Evolutionary conservation across 78 protist genomes (phyloP).

Genomic region (Dictyostelium intermedium): DNA sequence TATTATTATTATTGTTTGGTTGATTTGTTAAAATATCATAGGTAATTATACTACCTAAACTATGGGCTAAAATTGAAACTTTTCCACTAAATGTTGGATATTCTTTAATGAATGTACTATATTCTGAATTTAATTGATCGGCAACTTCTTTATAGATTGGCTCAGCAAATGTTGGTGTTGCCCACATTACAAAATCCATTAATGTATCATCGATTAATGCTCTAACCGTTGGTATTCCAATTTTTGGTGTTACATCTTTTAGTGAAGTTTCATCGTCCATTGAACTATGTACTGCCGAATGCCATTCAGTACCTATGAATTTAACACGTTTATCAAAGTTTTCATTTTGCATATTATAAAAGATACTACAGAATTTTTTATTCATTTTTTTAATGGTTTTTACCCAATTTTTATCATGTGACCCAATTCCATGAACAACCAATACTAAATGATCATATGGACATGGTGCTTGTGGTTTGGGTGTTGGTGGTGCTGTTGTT

Average conservation of each 20-base stretch:
- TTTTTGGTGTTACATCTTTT: conserved; percentile 45
- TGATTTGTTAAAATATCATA: conserved; percentile 45
- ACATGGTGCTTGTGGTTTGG: not conserved
- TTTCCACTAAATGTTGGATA: conserved; percentile 55
- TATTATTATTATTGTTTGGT: not conserved
- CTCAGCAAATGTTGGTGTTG: conserved; percentile 48
- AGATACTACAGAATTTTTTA: not conserved
- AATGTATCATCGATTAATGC: conserved; percentile 15
- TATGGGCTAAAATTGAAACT: conserved; percentile 44
- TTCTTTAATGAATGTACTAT: conserved; percentile 9
- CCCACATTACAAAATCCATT: conserved; percentile 37
- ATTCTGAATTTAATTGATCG: conserved; percentile 10
- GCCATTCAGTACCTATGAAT: conserved; percentile 66
- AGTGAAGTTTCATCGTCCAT: not conserved
- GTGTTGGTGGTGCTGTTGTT: not conserved
- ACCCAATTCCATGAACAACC: conserved; percentile 57
- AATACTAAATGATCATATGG: conserved; percentile 48
- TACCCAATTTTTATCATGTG: conserved; percentile 32
- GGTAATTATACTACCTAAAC: conserved; percentile 26
- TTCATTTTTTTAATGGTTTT: conserved; percentile 9
- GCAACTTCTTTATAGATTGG: conserved; percentile 62
- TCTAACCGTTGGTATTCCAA: not conserved
- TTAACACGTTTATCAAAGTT: not conserved
- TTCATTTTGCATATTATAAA: conserved; percentile 5
- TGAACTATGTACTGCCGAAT: conserved; percentile 17